Evolutionary conservation across 306 rosid genomes (phyloP).

Genomic region (Trifolium dubium): DNA sequence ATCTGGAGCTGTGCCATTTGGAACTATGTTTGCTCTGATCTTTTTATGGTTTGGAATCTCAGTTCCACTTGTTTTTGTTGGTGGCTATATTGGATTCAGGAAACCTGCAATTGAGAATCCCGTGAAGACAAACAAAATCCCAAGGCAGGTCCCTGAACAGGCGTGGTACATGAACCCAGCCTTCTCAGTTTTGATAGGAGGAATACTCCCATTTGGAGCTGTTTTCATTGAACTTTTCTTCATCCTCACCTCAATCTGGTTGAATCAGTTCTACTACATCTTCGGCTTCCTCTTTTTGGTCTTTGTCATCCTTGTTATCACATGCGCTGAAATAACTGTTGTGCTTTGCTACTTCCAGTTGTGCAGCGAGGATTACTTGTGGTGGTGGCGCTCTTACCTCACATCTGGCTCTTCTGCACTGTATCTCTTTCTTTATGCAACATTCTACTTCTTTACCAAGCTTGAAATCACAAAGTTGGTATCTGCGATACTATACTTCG

Average conservation of each 20-base stretch:
- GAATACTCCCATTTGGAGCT: constrained; percentile 96
- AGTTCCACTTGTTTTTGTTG: constrained; percentile 93
- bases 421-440: constrained; percentile 90
- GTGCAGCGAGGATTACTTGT: constrained; percentile 96
- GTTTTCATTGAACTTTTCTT: constrained; percentile 98
- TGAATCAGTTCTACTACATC: constrained; percentile 98
- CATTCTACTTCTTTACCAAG: constrained; percentile 98
- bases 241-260: constrained; percentile 96
- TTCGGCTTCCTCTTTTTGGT: constrained; percentile 97
- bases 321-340: constrained; percentile 89
- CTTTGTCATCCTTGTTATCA: constrained; percentile 77
- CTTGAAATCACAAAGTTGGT: constrained; percentile 95
- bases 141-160: constrained; percentile 97
- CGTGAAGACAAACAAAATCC: constrained; percentile 97
- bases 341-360: constrained; percentile 98
- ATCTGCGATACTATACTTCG: constrained; percentile 86
- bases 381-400: constrained; percentile 99
- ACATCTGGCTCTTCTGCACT: constrained; percentile 92
- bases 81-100: constrained; percentile 89
- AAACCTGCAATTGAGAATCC: constrained; percentile 94
- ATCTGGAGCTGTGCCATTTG: constrained; percentile 98
- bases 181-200: constrained; percentile 88
- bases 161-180: constrained; percentile 98
- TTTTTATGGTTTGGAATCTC: constrained; percentile 99
- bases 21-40: constrained; percentile 96